Conservation (phyloP, 306 rosid species). For the Castanea crenata region DNA sequence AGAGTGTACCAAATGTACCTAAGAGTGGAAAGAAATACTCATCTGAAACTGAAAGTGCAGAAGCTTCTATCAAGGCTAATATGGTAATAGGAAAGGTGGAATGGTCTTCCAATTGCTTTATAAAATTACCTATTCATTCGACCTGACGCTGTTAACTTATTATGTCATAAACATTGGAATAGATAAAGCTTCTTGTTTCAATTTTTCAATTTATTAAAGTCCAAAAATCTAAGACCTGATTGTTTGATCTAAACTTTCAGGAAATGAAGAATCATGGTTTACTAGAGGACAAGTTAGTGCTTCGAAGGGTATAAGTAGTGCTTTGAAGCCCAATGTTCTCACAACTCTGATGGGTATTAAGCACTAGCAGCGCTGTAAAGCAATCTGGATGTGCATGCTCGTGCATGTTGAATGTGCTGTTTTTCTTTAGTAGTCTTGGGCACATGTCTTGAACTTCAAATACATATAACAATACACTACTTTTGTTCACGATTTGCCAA, state of each 20-base stretch:
- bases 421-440: too few species aligned
- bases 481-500: too few species aligned
- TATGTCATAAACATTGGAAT: not conserved
- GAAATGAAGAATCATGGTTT: conserved; percentile 56
- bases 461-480: too few species aligned
- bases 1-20: too few species aligned
- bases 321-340: too few species aligned
- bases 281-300: conserved; percentile 37
- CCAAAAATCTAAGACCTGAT: not conserved
- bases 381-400: too few species aligned
- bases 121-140: conserved; percentile 48
- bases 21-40: too few species aligned
- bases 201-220: not conserved
- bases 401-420: too few species aligned
- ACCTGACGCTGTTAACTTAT: conserved; percentile 50
- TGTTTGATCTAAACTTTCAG: conserved; percentile 25
- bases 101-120: conserved; percentile 68
- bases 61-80: conserved; percentile 1
- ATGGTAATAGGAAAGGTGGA: conserved; percentile 30
- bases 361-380: too few species aligned
- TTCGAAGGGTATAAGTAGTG: not conserved
- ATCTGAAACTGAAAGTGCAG: too few species aligned
- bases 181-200: not conserved
- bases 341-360: too few species aligned
- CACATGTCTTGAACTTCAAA: too few species aligned